Base-by-base conservation (phyloP, 148 eudicot genomes). In the Mesembryanthemum crystallinum region DNA sequence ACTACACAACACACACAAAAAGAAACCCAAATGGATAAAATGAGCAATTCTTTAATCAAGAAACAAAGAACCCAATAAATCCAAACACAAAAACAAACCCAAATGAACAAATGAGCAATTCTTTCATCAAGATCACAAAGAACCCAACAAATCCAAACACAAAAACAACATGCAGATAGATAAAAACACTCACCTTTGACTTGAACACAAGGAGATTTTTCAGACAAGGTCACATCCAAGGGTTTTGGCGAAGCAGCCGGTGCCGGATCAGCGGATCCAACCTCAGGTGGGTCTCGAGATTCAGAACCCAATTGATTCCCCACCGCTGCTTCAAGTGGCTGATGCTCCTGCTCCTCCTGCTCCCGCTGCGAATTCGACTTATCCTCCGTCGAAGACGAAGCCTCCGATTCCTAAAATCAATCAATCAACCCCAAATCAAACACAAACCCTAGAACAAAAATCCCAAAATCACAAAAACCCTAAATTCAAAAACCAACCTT, bases 261-360 rank as follows among this genome's bases (percentile, higher is more conserved):
- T 7, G 78, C 77, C 72, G 71, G 87, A 92, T 90, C 91, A 83
- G 82, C 79, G 65, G 91, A 90, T 83, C 91, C 82, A 74, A 79
- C 87, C 85, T 87, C 97, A 43, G 75, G 92, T 10, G 76, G 89
- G 9, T 82, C 89, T 27, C 63, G 66, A 9, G 83, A 73, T 71
- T 86, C 83, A 62, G 74, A 64, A 21, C 79, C 80, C 49, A 78
- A 71, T 21, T 84, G 83, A 35, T 71, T 83, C 10, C 39, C 39
- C 3, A 57, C 76, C 57, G 72, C 75, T 39, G 29, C 66, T 17
- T 81, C 86, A 27, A 63, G 68, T 24, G 82, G 81, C 28, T 74
- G 62, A 1, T 67, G 73, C 1, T 29, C 27, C 3, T 57, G 61
- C 3, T 57, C n/a, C n/a, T n/a, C n/a, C n/a, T n/a, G n/a, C n/a